A percentile compares a stretch with the other conserved stretches of the same genome.
phyloP scores from a whole-genome alignment of 257 asterid species.

The Solanum chilense region DNA sequence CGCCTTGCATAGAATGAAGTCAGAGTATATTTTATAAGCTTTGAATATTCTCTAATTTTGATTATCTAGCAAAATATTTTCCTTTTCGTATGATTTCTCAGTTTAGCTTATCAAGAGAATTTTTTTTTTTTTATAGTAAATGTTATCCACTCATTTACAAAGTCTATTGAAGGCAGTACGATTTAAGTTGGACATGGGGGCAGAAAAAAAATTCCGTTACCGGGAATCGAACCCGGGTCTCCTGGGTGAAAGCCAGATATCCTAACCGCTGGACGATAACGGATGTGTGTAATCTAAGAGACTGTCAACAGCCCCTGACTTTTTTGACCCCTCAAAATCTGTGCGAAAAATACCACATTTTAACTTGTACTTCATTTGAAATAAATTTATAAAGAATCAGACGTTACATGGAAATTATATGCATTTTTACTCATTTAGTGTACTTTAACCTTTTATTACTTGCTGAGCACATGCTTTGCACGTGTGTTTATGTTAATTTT shows the following conservation, averaged over 20 bases:
- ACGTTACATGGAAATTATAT: not conserved
- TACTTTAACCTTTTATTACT: not conserved
- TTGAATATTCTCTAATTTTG: not conserved
- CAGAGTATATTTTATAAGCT: not conserved
- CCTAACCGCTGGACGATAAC: constrained; percentile 94
- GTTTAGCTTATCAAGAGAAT: not conserved
- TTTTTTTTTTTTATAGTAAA: too few relatives aligned
- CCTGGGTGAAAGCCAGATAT: constrained; percentile 98
- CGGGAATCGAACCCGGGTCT: constrained; percentile 99
- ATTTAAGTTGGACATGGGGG: too few relatives aligned
- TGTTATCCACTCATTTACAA: not conserved
- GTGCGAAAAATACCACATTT: not conserved
- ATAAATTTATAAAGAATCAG: not conserved
- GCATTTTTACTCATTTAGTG: not conserved
- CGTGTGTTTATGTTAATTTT: too few relatives aligned
- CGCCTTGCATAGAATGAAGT: not conserved
- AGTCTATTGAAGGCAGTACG: not conserved
- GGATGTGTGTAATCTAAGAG: constrained; percentile 10
- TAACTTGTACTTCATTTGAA: not conserved
- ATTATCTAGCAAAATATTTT: not conserved
- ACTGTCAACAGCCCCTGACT: not conserved
- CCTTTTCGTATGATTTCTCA: not conserved
- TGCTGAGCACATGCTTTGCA: not conserved
- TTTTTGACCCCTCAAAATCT: not conserved
- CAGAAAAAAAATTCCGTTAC: constrained; percentile 34